Evolutionary conservation across 179 eudicot genomes (phyloP), one percentile per base, ranked within the genome.

Genomic region (Sideroxylon spinosum): DNA sequence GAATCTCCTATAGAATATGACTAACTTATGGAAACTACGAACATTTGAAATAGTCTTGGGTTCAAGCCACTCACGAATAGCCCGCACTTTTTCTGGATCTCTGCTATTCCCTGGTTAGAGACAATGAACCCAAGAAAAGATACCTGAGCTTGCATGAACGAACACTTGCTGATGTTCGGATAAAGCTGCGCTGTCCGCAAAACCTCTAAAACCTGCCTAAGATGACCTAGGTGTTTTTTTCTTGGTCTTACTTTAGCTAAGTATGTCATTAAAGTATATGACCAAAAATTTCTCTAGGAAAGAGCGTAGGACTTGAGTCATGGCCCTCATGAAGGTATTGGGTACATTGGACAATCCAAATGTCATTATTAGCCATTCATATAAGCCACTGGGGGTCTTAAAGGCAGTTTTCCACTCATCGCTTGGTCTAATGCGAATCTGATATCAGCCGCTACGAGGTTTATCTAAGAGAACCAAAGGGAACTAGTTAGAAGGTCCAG

Each of bases 291-390:
- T 37, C 4, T 25, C 63, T 19, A 19, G 11, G 1, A 59, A 59
- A 19, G 0, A 11, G 20, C 8, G 63, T 59, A 59, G 20, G 25
- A 59, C 25, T 3, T 19, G 25, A 5, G 22, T 59, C 63, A 59
- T 59, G 6, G 5, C 63, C 17, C 68, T 19, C 37, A 44, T 52
- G 5, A 78, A 75, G n/a, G 48, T 48, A 46, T 57, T 61, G 17
- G 37, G 69, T 7, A 32, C 78, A 61, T 75, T 44, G 23, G 71
- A 57, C 7, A 32, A 46, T 19, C 55, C 53, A 12, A 46, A 46
- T 11, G 55, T 55, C 73, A 69, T 69, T 20, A 22, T 59, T 76
- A 48, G 48, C 71, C 78, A 76, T 19, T 63, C 37, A 63, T 63
- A 76, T 2, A 62, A 32, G 2, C 66, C 32, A 76, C 28, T 0